Evolutionary conservation across 768 basidiomycete genomes (phyloP), one percentile per base, ranked within the genome.

Genomic region (Agaricus sinodeliciosus): DNA sequence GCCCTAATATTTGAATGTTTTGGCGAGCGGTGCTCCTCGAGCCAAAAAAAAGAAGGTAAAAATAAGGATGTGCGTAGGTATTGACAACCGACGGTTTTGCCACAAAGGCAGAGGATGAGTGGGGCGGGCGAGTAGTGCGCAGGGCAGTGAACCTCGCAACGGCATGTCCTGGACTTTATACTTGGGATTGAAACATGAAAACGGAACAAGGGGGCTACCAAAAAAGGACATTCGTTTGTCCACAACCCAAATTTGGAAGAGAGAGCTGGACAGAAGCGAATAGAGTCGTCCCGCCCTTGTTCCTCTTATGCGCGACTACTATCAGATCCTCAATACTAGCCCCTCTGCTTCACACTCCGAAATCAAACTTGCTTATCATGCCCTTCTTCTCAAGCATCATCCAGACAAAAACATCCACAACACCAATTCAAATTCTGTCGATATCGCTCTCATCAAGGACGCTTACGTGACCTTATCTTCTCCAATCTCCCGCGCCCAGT

Each of bases 311-410:
- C 36, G 65, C 53, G 73, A 87, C 68, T 84, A 78, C 61, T 91
- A 90, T 66, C 63, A 65, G 19, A 59, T 88, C 40, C 80, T 91
- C 54, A 67, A 71, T 8, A 57, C 88, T 43, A 55, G 76, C 2
- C 72, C 63, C 27, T 64, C 78, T 62, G 81, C 83, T 15, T 70
- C 79, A 1, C 42, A 63, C 4, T 60, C 66, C 19, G 78, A 87
- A 47, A 75, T 91, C 64, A 92, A 88, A 67, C 59, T 68, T 9
- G 88, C 72, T 16, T 90, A 90, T 63, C 88, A 82, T 60, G 78
- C 75, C 27, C 75, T 77, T 8, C 78, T 92, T 28, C 70, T 90
- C 5, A 72, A 65, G 41, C 70, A 69, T 42, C 89, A 92, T 54
- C 89, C 90, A 0, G 71, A 75, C 59, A 72, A 72, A 58, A 65